phyloP scores from a whole-genome alignment of 306 rosid species.

The barrel medic (Medicago truncatula) region DNA sequence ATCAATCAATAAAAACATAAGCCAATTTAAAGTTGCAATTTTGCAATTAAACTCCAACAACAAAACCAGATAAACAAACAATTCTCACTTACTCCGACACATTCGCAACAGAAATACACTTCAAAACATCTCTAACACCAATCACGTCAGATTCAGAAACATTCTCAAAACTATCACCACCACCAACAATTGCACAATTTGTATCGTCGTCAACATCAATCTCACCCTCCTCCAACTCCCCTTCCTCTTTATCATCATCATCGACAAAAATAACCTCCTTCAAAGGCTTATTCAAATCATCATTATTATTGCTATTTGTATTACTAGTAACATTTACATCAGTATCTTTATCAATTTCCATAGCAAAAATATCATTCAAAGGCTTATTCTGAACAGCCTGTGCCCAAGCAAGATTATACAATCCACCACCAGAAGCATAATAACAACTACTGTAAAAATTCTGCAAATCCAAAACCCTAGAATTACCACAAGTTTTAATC shows the following conservation, averaged over 20 bases:
- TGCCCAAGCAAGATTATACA: conserved; percentile 93
- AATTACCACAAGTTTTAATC: conserved; percentile 24
- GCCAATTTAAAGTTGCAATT: too few species aligned
- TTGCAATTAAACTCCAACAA: neutral
- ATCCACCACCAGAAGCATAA: conserved; percentile 55
- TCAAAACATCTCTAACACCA: conserved; percentile 55
- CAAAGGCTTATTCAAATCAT: conserved; percentile 37
- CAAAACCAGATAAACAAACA: conserved; percentile 33
- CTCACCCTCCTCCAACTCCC: conserved; percentile 99
- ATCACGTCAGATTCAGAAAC: conserved; percentile 47
- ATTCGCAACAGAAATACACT: conserved; percentile 54
- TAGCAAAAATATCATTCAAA: conserved; percentile 66
- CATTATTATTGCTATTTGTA: neutral
- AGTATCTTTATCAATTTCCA: conserved; percentile 56
- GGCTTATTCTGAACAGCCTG: conserved; percentile 95
- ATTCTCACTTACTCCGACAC: conserved; percentile 79
- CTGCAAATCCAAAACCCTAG: conserved; percentile 77
- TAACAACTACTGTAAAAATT: conserved; percentile 75
- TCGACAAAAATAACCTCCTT: conserved; percentile 47
- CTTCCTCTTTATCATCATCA: conserved; percentile 79
- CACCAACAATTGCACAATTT: neutral
- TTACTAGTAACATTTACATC: conserved; percentile 36
- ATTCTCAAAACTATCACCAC: conserved; percentile 34
- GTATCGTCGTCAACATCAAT: conserved; percentile 81
- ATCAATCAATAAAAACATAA: neutral